Evolutionary conservation across 495 filamentous ascomycete genomes (phyloP).

Genomic region (Apiosordaria backusii): DNA sequence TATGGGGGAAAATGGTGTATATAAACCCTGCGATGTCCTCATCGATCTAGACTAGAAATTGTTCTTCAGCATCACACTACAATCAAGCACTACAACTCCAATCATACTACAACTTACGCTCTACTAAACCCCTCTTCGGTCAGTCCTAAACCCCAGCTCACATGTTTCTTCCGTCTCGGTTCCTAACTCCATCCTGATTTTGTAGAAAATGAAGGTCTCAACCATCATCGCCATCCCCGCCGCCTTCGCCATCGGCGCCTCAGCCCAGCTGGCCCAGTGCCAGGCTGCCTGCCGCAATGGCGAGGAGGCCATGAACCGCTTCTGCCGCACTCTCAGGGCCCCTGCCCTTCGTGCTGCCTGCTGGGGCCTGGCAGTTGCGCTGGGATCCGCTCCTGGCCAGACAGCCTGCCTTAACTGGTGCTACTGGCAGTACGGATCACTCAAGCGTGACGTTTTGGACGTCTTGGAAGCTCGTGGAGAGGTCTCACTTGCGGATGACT

Average conservation of each 20-base stretch:
- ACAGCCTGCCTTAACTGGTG: slow-evolving; percentile 4
- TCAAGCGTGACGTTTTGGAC: slow-evolving; percentile 1
- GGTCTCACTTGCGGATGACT: not conserved
- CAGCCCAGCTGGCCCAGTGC: slow-evolving; percentile 1
- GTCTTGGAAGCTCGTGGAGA: not conserved
- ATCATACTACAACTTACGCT: not conserved
- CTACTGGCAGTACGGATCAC: slow-evolving; percentile 4
- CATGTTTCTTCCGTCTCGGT: not conserved
- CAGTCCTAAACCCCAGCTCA: not conserved
- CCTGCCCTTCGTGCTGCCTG: not conserved
- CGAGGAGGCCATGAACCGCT: slow-evolving; percentile 1
- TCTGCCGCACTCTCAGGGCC: not conserved
- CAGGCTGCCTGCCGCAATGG: not conserved
- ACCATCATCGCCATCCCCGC: not conserved
- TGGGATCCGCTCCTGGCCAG: not conserved
- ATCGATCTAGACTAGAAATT: not conserved
- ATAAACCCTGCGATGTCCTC: not conserved
- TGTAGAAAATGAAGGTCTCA: slow-evolving; percentile 1
- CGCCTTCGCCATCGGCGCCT: not conserved
- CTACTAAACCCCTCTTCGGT: not conserved
- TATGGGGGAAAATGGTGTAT: not conserved
- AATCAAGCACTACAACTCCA: not conserved
- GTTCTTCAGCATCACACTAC: not conserved
- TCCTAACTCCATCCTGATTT: not conserved
- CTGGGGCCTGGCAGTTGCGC: slow-evolving; percentile 1